These are phyloP conservation scores for Dorcoceras hygrometricum DNA, from an alignment of 257 asterid genomes.

Conservation along the genomic window DNA sequence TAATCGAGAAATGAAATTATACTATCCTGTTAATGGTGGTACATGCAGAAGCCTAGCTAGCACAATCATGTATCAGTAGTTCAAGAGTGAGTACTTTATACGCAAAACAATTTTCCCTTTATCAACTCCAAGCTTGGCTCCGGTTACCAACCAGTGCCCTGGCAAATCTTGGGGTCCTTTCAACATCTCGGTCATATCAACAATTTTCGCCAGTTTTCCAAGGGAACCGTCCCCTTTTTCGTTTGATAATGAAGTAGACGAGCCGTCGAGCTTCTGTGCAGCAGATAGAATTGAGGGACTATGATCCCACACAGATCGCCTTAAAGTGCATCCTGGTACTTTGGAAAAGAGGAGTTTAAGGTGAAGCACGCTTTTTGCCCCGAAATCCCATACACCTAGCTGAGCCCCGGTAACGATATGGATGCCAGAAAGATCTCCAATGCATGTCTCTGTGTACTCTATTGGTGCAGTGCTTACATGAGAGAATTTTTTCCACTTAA, in stretches of 20 bases:
- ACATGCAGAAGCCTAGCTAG: conserved; percentile 22
- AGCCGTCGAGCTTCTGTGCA: conserved; percentile 52
- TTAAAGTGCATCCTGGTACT: conserved; percentile 95
- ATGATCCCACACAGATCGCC: conserved; percentile 99
- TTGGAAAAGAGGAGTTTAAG: conserved; percentile 89
- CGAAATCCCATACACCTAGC: conserved; percentile 96
- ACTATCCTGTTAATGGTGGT: conserved; percentile 30
- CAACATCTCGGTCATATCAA: conserved; percentile 93
- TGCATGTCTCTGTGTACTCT: conserved; percentile 77
- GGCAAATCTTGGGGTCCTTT: conserved; percentile 98
- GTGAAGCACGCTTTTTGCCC: conserved; percentile 79
- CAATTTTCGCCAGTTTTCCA: conserved; percentile 79
- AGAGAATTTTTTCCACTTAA: conserved; percentile 94
- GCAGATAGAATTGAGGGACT: conserved; percentile 63
- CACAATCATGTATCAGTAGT: conserved; percentile 55
- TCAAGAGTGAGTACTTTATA: conserved; percentile 82
- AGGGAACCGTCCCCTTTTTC: conserved; percentile 60
- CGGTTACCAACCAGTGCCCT: conserved; percentile 96
- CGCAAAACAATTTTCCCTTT: conserved; percentile 81
- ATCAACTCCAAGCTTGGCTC: conserved; percentile 99
- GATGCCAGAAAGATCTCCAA: conserved; percentile 94
- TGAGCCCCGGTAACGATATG: conserved; percentile 97
- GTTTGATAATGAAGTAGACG: conserved; percentile 46
- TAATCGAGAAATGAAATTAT: conserved; percentile 33
- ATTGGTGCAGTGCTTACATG: conserved; percentile 98